Evolutionary conservation across 2,329 filamentous ascomycete species (phyloP).

Genomic region (Xylaria sp.): DNA sequence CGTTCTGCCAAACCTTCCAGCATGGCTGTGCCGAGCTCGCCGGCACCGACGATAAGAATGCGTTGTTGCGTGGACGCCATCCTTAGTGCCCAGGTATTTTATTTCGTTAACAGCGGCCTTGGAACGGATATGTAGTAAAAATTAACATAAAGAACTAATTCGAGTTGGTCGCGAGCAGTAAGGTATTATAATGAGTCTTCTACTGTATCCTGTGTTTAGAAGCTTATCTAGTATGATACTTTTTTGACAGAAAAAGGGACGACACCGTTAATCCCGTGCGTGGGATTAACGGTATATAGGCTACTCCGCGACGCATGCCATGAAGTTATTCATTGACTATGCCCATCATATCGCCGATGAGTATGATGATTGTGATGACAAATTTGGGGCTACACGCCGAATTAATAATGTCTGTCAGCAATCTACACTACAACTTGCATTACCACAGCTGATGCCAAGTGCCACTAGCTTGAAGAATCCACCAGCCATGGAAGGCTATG

Average conservation of each 20-base stretch:
- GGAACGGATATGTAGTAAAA: background rate
- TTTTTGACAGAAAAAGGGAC: background rate
- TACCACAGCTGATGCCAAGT: background rate
- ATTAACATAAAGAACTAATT: background rate
- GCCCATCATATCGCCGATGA: conserved; percentile 21
- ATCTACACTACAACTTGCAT: conserved; percentile 2
- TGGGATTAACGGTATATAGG: too few relatives aligned
- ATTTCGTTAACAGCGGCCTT: background rate
- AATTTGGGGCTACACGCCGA: background rate
- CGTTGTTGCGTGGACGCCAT: conserved; percentile 36
- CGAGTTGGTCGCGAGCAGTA: too few relatives aligned
- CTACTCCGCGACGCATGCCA: too few relatives aligned
- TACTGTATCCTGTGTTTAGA: too few relatives aligned
- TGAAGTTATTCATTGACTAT: background rate
- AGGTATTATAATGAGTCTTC: background rate
- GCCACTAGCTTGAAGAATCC: too few relatives aligned
- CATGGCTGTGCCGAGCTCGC: conserved; percentile 71
- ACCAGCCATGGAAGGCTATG: background rate
- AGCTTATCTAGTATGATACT: background rate
- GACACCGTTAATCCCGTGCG: too few relatives aligned
- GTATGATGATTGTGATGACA: conserved; percentile 15
- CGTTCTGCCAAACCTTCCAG: conserved; percentile 62
- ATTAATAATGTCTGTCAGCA: conserved; percentile 13
- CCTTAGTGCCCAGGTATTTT: background rate
- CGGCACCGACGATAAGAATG: conserved; percentile 72